These are phyloP conservation scores for Rhodotorula sp. DNA, from an alignment of 1,284 basidiomycete genomes.

Conservation along the genomic window DNA sequence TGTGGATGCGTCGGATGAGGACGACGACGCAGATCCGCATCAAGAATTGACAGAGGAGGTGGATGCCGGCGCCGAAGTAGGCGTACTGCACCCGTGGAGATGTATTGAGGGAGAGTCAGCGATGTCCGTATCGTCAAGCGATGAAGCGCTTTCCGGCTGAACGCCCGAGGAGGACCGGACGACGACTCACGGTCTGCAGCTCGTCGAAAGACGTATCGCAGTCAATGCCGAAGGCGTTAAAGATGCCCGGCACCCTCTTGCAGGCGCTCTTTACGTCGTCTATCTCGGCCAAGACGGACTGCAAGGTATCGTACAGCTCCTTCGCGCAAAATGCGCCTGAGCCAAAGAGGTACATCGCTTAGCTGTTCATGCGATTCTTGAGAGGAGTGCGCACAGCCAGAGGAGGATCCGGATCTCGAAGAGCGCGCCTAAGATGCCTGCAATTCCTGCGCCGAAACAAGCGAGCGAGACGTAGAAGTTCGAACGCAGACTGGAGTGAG, in stretches of 20 bases:
- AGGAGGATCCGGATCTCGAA: slow-evolving; percentile 10
- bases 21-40: slow-evolving; percentile 18
- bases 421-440: slow-evolving; percentile 8
- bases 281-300: background rate
- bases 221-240: slow-evolving; percentile 1
- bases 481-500: no score
- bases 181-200: background rate
- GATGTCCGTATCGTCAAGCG: background rate
- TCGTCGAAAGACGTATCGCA: slow-evolving; percentile 10
- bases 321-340: background rate
- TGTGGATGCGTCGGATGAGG: slow-evolving; percentile 13
- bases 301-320: slow-evolving; percentile 1
- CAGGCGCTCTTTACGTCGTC: slow-evolving; percentile 6
- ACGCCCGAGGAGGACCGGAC: background rate
- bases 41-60: slow-evolving; percentile 7
- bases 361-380: background rate
- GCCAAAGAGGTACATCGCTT: slow-evolving; percentile 3
- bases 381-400: background rate
- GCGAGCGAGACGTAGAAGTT: slow-evolving; percentile 8
- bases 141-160: no score
- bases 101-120: background rate
- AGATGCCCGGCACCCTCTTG: background rate
- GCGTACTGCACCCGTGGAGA: slow-evolving; percentile 2
- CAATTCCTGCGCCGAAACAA: slow-evolving; percentile 1
- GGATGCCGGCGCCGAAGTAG: slow-evolving; percentile 1